Base-by-base conservation (phyloP, 2,329 filamentous ascomycete genomes). In the Phaeosphaeriaceae sp. region DNA sequence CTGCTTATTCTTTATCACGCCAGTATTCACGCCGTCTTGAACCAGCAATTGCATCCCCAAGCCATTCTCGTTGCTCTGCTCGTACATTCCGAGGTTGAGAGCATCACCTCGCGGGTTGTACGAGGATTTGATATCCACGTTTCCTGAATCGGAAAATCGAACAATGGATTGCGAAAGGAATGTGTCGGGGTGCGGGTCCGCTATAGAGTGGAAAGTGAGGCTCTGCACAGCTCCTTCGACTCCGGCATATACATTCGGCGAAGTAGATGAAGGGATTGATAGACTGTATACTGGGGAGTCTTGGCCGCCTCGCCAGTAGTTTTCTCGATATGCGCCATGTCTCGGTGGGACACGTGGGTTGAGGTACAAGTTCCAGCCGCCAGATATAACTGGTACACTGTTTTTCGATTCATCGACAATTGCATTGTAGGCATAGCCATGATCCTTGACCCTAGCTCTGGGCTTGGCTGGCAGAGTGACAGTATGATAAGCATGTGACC, bases 361-460 rank as follows among this genome's bases (percentile, higher is more conserved):
- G n/a, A 80, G 69, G 54, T 76, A 81, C 12, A 79, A 57, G 34
- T 79, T 80, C 76, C 77, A 81, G 23, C 70, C 71, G n/a, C 64
- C 65, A 13, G 53, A 54, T 6, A 55, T 42, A 5, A 56, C 51
- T 0, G 42, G 18, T n/a, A 26, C 17, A 1, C 32, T 33, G 7
- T 36, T 28, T 9, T 50, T 51, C 1, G 21, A 32, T 2, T 52
- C 37, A 11, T 51, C 40, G 23, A 64, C 42, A 15, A 65, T 50
- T 16, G 49, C 18, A 6, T 60, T 64, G 42, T 50, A 52, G 3
- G 58, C 51, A 9, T 50, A 56, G 43, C 63, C 56, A 1, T 48
- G 50, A 4, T 11, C 7, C 5, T 43, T 44, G 12, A 6, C 1
- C 39, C 21, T 4, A 38, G 21, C 21, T 48, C 46, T 32, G 45